Conservation (phyloP, 2,329 filamentous ascomycete genomes). For the Fusarium globosum region DNA sequence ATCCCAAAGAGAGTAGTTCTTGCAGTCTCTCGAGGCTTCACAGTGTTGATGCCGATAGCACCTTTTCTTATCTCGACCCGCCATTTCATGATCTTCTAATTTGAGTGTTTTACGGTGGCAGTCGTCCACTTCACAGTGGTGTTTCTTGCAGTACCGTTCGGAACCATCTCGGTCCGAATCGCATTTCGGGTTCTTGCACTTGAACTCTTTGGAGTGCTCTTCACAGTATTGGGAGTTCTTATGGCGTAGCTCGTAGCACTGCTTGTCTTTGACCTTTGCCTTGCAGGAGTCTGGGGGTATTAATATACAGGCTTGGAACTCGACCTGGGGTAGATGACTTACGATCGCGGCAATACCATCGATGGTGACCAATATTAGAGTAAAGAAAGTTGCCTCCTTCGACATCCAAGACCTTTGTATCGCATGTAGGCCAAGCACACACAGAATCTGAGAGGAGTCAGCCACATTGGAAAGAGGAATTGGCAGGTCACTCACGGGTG, state of each 20-base stretch:
- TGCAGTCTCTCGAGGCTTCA: constrained; percentile 5
- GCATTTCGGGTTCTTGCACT: constrained; percentile 2
- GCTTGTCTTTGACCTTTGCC: background rate
- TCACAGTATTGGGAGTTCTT: constrained; percentile 4
- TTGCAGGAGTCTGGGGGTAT: constrained; percentile 12
- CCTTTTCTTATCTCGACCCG: background rate
- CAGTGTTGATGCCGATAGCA: constrained; percentile 33
- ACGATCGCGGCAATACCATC: constrained; percentile 25
- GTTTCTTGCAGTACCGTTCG: constrained; percentile 7
- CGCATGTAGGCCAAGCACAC: constrained; percentile 2
- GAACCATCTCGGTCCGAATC: background rate
- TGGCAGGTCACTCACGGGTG: background rate
- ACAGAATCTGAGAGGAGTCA: background rate
- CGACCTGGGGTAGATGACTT: accelerated
- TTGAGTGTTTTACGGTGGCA: background rate
- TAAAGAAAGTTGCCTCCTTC: background rate
- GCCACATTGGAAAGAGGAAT: accelerated
- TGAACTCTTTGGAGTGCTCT: constrained; percentile 2
- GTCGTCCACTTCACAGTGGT: constrained; percentile 1
- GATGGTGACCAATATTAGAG: background rate
- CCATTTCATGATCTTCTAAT: background rate
- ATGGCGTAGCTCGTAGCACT: constrained; percentile 1
- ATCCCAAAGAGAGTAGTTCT: background rate
- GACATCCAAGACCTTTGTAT: background rate
- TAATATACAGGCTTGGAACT: background rate